Conservation (phyloP, 805 yeast species). For the Helenozyma baotianmanensis region DNA sequence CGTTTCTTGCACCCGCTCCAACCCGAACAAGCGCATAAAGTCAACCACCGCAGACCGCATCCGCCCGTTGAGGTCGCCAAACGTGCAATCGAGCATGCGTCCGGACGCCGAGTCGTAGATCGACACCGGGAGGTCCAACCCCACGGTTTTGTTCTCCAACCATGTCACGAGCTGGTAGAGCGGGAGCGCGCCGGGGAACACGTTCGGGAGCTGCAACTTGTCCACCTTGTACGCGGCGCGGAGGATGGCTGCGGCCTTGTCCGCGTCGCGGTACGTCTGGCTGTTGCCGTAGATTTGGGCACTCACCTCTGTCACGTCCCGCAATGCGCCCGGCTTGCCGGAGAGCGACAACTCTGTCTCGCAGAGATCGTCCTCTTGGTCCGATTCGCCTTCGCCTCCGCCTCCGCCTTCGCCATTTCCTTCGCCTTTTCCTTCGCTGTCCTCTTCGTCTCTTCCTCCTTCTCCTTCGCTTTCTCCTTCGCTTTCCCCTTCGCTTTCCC, state of each 20-base stretch:
- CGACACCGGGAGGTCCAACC: slow-evolving; percentile 13
- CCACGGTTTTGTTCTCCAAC: slow-evolving; percentile 23
- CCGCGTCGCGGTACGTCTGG: slow-evolving; percentile 17
- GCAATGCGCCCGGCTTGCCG: slow-evolving; percentile 5
- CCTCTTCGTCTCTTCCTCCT: slow-evolving; percentile 8
- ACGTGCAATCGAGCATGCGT: slow-evolving; percentile 15
- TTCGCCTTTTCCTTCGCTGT: slow-evolving; percentile 12
- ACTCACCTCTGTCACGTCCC: slow-evolving; percentile 5
- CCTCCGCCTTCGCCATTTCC: slow-evolving; percentile 16
- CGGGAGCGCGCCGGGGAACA: slow-evolving; percentile 50
- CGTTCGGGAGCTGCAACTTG: slow-evolving; percentile 29
- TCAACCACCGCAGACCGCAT: slow-evolving; percentile 31
- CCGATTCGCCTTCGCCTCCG: slow-evolving; percentile 4
- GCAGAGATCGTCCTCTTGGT: neutral
- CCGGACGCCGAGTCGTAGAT: slow-evolving; percentile 15
- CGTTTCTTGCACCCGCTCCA: slow-evolving; percentile 15
- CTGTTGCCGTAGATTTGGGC: slow-evolving; percentile 5
- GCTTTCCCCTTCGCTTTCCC: slow-evolving; percentile 6
- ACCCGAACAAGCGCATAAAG: slow-evolving; percentile 41
- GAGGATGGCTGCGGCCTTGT: slow-evolving; percentile 11
- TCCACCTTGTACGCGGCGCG: slow-evolving; percentile 9
- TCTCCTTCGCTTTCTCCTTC: slow-evolving; percentile 9
- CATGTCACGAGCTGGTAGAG: slow-evolving; percentile 39
- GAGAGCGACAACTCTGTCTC: slow-evolving; percentile 6
- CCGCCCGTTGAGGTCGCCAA: slow-evolving; percentile 20